Conservation (phyloP, 2,329 filamentous ascomycete genomes). For the Curvularia hawaiiensis region DNA sequence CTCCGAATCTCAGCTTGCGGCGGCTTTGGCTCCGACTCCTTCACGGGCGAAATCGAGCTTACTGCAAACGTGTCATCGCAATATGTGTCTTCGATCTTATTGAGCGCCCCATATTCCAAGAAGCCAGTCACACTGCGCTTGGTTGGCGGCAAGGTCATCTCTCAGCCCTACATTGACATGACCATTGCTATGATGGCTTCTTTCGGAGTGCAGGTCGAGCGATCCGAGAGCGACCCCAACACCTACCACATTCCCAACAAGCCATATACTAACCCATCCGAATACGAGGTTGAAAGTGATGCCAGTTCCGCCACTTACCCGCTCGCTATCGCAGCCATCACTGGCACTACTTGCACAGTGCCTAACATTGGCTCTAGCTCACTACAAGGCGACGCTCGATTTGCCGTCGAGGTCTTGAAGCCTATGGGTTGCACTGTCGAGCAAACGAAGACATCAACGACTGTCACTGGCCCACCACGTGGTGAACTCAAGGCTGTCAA, state of each 20-base stretch:
- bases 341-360: conserved; percentile 92
- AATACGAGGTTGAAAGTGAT: conserved; percentile 94
- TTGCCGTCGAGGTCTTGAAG: conserved; percentile 84
- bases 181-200: conserved; percentile 96
- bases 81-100: conserved; percentile 94
- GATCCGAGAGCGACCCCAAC: conserved; percentile 78
- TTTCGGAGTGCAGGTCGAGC: conserved; percentile 82
- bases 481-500: conserved; percentile 76
- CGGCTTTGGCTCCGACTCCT: conserved; percentile 66
- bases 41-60: conserved; percentile 81
- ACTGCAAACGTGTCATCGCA: conserved; percentile 98
- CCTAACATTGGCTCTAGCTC: conserved; percentile 94
- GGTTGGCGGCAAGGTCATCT: conserved; percentile 96
- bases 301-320: conserved; percentile 98
- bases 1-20: conserved; percentile 73
- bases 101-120: conserved; percentile 97
- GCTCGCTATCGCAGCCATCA: conserved; percentile 90
- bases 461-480: conserved; percentile 82
- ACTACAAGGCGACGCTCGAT: conserved; percentile 91
- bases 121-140: conserved; percentile 87
- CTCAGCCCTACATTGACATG: conserved; percentile 98
- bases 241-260: conserved; percentile 94
- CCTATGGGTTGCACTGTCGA: conserved; percentile 94
- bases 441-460: conserved; percentile 85
- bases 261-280: conserved; percentile 78